These are phyloP conservation scores for Saccharomycopsis guyanensis DNA, from an alignment of 805 yeast species.

Conservation along the genomic window DNA sequence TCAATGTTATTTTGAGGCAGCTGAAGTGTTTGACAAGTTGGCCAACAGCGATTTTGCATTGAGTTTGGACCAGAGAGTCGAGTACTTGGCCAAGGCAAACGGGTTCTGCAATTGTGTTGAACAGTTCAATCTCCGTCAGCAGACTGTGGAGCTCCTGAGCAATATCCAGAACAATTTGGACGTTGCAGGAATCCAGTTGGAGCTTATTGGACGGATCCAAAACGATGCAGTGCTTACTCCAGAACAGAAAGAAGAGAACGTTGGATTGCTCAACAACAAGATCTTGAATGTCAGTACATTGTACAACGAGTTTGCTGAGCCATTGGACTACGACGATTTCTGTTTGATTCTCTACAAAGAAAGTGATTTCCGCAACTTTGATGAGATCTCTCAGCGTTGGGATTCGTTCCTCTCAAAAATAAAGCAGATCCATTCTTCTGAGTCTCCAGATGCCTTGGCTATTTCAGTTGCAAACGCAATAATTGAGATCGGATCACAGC, in stretches of 20 bases:
- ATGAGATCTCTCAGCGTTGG: slow-evolving; percentile 80
- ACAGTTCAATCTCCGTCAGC: slow-evolving; percentile 69
- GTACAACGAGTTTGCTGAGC: slow-evolving; percentile 81
- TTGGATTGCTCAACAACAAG: slow-evolving; percentile 49
- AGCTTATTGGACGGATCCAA: slow-evolving; percentile 33
- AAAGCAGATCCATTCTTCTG: slow-evolving; percentile 27
- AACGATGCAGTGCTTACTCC: slow-evolving; percentile 46
- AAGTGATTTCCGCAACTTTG: slow-evolving; percentile 78
- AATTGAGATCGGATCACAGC: slow-evolving; percentile 49
- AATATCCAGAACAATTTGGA: slow-evolving; percentile 74
- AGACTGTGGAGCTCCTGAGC: slow-evolving; percentile 61
- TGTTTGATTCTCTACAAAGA: slow-evolving; percentile 72
- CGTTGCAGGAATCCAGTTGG: slow-evolving; percentile 80
- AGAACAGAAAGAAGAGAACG: slow-evolving; percentile 43
- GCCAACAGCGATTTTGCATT: slow-evolving; percentile 69
- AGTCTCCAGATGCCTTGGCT: slow-evolving; percentile 22
- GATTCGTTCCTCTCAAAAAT: slow-evolving; percentile 54
- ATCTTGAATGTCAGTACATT: slow-evolving; percentile 69
- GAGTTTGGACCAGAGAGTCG: slow-evolving; percentile 67
- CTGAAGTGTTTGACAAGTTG: slow-evolving; percentile 64
- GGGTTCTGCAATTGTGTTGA: slow-evolving; percentile 85
- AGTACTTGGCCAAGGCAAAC: slow-evolving; percentile 82
- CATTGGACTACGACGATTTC: slow-evolving; percentile 78
- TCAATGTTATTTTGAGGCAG: slow-evolving; percentile 75
- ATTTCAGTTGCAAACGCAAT: slow-evolving; percentile 21